Percentiles rank a stretch among this genome's conserved stretches.
phyloP scores from a whole-genome alignment of 331 rosid genomes.

The Acacia pycnantha region DNA sequence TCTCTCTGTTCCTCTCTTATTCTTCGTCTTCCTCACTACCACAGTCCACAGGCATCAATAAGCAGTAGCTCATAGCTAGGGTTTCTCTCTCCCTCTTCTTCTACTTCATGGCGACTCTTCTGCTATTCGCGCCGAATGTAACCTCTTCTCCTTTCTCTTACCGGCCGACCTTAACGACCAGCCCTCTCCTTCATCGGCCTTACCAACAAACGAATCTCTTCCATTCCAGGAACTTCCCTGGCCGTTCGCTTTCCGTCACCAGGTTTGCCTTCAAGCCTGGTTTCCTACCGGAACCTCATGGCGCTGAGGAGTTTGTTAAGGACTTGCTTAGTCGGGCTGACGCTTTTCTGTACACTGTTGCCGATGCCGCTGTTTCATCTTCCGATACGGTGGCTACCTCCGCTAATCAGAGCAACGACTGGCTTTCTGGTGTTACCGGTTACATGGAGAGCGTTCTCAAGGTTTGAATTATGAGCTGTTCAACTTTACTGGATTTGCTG shows the following conservation, averaged over 20 bases:
- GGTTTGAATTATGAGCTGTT: conserved; percentile 37
- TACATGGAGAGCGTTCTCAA: conserved; percentile 80
- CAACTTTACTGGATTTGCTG: neutral
- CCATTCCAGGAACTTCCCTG: conserved; percentile 43
- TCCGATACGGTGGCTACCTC: conserved; percentile 47
- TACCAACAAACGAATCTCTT: conserved; percentile 38
- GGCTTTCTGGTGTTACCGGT: conserved; percentile 87
- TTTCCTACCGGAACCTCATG: conserved; percentile 58
- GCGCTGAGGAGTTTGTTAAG: conserved; percentile 39
- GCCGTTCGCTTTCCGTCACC: conserved; percentile 60
- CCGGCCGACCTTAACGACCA: conserved; percentile 33
- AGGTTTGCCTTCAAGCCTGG: conserved; percentile 63
- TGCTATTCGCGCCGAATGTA: conserved; percentile 46
- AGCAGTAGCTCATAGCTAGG: neutral
- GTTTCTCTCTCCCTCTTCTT: conserved; percentile 13
- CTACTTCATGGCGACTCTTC: conserved; percentile 55
- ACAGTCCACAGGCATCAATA: neutral
- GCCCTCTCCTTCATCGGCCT: conserved; percentile 47
- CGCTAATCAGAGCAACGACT: conserved; percentile 66
- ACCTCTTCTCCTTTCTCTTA: conserved; percentile 43
- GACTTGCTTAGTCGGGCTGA: conserved; percentile 73
- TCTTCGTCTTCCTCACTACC: neutral
- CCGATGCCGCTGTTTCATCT: conserved; percentile 80
- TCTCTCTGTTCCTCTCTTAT: neutral
- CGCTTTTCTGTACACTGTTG: conserved; percentile 74